These are phyloP conservation scores for Erythrophleum fordii DNA, from an alignment of 306 rosid species.

Conservation along the genomic window DNA sequence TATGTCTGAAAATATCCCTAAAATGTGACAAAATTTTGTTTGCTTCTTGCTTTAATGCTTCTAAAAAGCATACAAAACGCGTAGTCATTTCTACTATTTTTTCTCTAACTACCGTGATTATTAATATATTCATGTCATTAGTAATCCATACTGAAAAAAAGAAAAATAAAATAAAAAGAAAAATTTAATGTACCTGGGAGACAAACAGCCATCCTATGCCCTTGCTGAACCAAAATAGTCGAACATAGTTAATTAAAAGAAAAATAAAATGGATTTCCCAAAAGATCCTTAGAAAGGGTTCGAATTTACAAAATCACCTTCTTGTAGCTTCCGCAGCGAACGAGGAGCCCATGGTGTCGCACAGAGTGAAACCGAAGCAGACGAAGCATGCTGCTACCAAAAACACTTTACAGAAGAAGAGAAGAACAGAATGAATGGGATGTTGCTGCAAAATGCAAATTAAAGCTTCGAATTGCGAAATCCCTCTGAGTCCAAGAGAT, in stretches of 20 bases:
- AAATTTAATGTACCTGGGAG: constrained; percentile 20
- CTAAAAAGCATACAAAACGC: not conserved
- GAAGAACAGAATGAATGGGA: not conserved
- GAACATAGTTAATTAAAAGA: not conserved
- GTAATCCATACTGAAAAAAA: not conserved
- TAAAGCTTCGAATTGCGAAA: not conserved
- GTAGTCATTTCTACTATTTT: not conserved
- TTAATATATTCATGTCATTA: no score
- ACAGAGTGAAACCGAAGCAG: constrained; percentile 25
- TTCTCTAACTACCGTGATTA: no score
- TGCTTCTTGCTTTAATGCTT: not conserved
- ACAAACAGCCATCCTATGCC: not conserved
- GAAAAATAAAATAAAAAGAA: not conserved
- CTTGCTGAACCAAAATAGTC: constrained; percentile 26
- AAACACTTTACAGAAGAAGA: not conserved
- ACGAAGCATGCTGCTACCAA: constrained; percentile 29
- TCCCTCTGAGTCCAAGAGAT: not conserved
- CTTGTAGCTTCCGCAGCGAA: constrained; percentile 13
- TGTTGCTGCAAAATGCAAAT: not conserved
- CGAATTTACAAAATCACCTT: constrained; percentile 5
- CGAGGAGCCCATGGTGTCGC: not conserved
- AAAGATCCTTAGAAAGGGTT: not conserved
- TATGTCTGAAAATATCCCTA: not conserved
- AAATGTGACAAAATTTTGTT: not conserved
- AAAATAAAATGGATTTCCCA: not conserved